phyloP scores from a whole-genome alignment of 2,329 filamentous ascomycete genomes.

The Aureobasidium sp. region DNA sequence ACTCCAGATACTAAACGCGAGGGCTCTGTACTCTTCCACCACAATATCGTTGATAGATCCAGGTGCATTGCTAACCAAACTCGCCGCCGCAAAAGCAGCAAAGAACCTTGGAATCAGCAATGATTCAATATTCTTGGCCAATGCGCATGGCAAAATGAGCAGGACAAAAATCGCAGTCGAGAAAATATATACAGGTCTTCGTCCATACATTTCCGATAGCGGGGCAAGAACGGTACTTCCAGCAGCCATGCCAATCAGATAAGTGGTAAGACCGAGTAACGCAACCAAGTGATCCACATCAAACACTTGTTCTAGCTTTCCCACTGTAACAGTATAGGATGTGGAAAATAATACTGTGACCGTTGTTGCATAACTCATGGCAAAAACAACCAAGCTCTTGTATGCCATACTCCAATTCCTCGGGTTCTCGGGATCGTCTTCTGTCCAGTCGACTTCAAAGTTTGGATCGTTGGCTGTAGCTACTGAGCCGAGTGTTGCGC shows the following conservation, averaged over 20 bases:
- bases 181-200: slow-evolving; percentile 59
- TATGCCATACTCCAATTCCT: slow-evolving; percentile 59
- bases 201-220: slow-evolving; percentile 62
- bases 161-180: slow-evolving; percentile 59
- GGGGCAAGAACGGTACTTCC: slow-evolving; percentile 70
- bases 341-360: slow-evolving; percentile 63
- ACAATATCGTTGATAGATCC: slow-evolving; percentile 79
- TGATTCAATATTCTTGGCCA: slow-evolving; percentile 59
- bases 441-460: slow-evolving; percentile 68
- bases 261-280: slow-evolving; percentile 71
- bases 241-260: slow-evolving; percentile 64
- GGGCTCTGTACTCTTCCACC: slow-evolving; percentile 68
- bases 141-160: slow-evolving; percentile 63
- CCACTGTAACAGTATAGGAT: slow-evolving; percentile 65
- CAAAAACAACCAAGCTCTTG: slow-evolving; percentile 48
- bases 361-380: slow-evolving; percentile 52
- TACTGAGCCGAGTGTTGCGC: background rate
- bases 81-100: slow-evolving; percentile 65
- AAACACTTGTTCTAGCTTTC: slow-evolving; percentile 63
- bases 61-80: slow-evolving; percentile 76
- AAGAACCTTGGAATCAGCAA: slow-evolving; percentile 70
- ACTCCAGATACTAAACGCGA: slow-evolving; percentile 77
- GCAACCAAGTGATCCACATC: slow-evolving; percentile 53
- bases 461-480: slow-evolving; percentile 41
- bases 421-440: slow-evolving; percentile 57